Evolutionary conservation across 495 filamentous ascomycete species (phyloP).

Genomic region (Aspergillus homomorphus): DNA sequence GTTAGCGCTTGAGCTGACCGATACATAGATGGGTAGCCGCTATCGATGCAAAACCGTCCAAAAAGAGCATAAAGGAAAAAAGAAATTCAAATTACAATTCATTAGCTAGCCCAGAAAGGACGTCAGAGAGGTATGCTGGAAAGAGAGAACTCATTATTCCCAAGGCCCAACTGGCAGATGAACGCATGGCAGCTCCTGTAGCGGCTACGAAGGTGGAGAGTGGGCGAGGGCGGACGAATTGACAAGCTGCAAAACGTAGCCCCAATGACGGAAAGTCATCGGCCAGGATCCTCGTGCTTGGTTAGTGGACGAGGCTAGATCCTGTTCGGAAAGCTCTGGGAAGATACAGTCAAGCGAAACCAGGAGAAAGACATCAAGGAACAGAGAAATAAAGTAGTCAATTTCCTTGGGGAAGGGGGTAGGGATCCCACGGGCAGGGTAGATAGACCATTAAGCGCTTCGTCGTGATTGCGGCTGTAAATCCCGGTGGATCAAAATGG

Average conservation of each 20-base stretch:
- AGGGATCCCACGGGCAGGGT: conserved; percentile 1
- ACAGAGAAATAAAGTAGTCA: too few relatives aligned
- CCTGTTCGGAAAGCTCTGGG: conserved; percentile 5
- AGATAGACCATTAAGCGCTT: conserved; percentile 14
- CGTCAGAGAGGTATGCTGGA: not conserved
- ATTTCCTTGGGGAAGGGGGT: conserved; percentile 8
- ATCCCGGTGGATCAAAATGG: conserved; percentile 19
- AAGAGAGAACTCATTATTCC: not conserved
- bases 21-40: conserved; percentile 1
- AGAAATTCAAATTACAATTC: not conserved
- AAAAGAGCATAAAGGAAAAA: not conserved
- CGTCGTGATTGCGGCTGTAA: conserved; percentile 24
- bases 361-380: conserved; percentile 1
- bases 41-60: not conserved
- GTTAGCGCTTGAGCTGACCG: conserved; percentile 21
- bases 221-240: conserved; percentile 1
- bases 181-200: conserved; percentile 10
- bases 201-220: conserved; percentile 10
- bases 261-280: conserved; percentile 13
- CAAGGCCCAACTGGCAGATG: conserved; percentile 4
- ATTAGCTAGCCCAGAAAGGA: not conserved
- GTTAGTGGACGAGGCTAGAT: conserved; percentile 1
- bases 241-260: conserved; percentile 11
- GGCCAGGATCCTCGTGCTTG: conserved; percentile 9
- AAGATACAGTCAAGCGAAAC: not conserved